Conservation (phyloP, 306 rosid species). For the Vigna angularis region DNA sequence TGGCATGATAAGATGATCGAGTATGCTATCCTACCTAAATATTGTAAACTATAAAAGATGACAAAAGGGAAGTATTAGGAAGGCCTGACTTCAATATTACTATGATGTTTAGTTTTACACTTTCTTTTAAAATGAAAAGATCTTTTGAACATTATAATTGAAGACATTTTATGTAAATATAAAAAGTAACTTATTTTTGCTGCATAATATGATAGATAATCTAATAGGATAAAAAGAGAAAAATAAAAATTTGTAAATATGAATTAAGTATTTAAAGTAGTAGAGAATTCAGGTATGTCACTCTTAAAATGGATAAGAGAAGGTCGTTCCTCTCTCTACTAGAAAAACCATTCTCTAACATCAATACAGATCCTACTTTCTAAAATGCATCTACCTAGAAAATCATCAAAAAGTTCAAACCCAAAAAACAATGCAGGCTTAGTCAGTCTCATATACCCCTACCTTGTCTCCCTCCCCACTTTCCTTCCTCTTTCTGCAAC, state of each 20-base stretch:
- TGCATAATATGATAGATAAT: too few species aligned
- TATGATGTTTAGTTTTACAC: too few species aligned
- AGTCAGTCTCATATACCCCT: constrained; percentile 9
- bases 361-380: constrained; percentile 31
- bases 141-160: too few species aligned
- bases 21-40: too few species aligned
- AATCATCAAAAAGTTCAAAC: constrained; percentile 40
- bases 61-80: too few species aligned
- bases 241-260: background rate
- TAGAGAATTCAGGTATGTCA: background rate
- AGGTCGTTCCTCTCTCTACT: background rate
- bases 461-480: background rate
- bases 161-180: too few species aligned
- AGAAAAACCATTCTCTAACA: constrained; percentile 12
- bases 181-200: too few species aligned
- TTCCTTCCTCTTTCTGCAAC: constrained; percentile 22
- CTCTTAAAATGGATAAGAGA: background rate
- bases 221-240: background rate
- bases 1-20: too few species aligned
- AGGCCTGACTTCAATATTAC: too few species aligned
- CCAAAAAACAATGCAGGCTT: constrained; percentile 29
- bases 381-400: constrained; percentile 33
- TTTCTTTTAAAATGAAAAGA: too few species aligned
- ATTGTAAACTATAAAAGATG: too few species aligned
- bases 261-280: too few species aligned